Conservation (phyloP, 2,329 filamentous ascomycete species). For the Chrysoporthe cubensis region DNA sequence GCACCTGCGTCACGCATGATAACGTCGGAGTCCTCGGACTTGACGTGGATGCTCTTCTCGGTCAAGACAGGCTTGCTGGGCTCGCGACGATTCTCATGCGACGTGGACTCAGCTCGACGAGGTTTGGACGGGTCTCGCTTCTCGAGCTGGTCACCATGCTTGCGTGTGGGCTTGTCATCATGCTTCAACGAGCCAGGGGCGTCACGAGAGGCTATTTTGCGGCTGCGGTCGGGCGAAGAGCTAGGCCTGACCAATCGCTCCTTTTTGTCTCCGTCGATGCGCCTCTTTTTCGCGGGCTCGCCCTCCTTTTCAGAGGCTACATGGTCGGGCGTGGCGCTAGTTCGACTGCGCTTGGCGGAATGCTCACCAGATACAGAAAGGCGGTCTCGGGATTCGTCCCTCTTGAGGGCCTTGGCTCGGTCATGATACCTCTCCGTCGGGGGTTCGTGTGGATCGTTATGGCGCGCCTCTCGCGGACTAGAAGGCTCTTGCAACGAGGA, state of each 20-base stretch:
- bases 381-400: conserved; percentile 61
- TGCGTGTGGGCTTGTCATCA: conserved; percentile 41
- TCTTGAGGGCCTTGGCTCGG: conserved; percentile 62
- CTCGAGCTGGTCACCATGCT: conserved; percentile 49
- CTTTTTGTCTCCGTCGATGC: conserved; percentile 57
- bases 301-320: conserved; percentile 57
- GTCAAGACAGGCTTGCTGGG: conserved; percentile 44
- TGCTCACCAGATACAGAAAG: conserved; percentile 54
- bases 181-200: conserved; percentile 32
- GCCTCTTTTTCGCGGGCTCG: conserved; percentile 61
- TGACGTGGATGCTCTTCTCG: conserved; percentile 60
- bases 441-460: conserved; percentile 56
- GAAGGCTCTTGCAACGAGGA: conserved; percentile 57
- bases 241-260: conserved; percentile 52
- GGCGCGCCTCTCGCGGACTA: conserved; percentile 54
- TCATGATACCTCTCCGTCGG: conserved; percentile 61
- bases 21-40: conserved; percentile 59
- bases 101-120: conserved; percentile 41
- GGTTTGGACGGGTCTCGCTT: conserved; percentile 42
- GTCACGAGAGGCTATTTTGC: conserved; percentile 49
- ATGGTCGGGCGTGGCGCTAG: conserved; percentile 62
- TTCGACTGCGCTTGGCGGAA: conserved; percentile 60
- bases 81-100: conserved; percentile 47
- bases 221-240: conserved; percentile 50
- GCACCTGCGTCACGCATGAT: conserved; percentile 56